These are phyloP conservation scores for Nannochloris sp. DNA, from an alignment of 139 green algal genomes.

Conservation along the genomic window DNA sequence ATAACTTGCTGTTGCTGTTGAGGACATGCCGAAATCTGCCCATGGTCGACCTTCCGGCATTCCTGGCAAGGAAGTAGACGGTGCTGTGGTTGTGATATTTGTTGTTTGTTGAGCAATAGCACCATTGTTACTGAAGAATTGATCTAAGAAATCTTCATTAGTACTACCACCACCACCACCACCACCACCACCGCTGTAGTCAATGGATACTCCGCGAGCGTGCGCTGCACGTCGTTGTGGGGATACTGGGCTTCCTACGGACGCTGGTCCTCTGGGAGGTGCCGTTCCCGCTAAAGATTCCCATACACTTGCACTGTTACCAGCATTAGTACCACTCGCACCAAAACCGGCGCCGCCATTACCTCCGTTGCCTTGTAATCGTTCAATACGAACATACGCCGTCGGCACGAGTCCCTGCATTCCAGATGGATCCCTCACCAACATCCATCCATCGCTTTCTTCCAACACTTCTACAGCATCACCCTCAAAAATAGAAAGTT, in stretches of 20 bases:
- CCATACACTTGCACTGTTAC: too few species aligned
- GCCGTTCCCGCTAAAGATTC: too few species aligned
- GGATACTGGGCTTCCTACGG: too few species aligned
- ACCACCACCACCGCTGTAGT: too few species aligned
- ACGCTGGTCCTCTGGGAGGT: too few species aligned
- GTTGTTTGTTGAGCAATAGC: background rate
- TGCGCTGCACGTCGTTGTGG: too few species aligned
- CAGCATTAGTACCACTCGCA: too few species aligned
- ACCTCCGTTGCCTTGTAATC: too few species aligned
- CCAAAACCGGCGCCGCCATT: too few species aligned
- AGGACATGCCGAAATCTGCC: background rate
- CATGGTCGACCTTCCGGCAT: background rate
- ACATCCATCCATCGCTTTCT: conserved; percentile 23
- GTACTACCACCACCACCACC: conserved; percentile 13
- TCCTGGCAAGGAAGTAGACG: background rate
- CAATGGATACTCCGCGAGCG: background rate
- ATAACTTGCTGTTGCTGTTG: background rate
- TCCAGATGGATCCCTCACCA: conserved; percentile 24
- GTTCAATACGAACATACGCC: conserved; percentile 17
- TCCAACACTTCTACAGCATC: conserved; percentile 33
- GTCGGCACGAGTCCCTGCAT: conserved; percentile 27
- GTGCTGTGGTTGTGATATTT: background rate
- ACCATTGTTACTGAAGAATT: conserved; percentile 7
- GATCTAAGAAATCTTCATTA: conserved; percentile 31
- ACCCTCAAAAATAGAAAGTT: conserved; percentile 34